Evolutionary conservation across 2,329 filamentous ascomycete genomes (phyloP).

Genomic region (Aspergillus niger): DNA sequence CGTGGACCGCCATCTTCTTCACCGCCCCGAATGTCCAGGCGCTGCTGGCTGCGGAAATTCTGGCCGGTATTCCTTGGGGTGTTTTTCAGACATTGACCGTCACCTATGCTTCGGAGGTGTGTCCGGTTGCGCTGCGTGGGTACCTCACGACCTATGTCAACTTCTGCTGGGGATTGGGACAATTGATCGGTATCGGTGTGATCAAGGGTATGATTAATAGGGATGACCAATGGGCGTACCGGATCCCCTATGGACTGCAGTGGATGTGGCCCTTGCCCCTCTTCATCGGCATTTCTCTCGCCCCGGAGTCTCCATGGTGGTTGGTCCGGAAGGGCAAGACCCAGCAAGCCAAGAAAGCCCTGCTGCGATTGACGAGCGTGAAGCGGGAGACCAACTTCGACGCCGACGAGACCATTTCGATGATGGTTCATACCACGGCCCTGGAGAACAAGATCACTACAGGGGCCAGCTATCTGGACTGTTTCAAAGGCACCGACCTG

Average conservation of each 20-base stretch:
- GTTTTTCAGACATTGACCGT: constrained; percentile 54
- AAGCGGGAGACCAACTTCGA: constrained; percentile 68
- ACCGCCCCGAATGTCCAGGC: constrained; percentile 51
- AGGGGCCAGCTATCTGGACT: constrained; percentile 76
- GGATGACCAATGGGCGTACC: constrained; percentile 53
- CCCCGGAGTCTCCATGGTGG: constrained; percentile 57
- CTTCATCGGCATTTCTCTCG: constrained; percentile 49
- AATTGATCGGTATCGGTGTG: constrained; percentile 54
- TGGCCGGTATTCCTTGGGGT: constrained; percentile 55
- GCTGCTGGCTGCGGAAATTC: constrained; percentile 53
- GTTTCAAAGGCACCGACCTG: constrained; percentile 76
- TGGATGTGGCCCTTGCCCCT: constrained; percentile 58
- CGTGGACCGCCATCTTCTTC: constrained; percentile 55
- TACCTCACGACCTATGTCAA: constrained; percentile 52
- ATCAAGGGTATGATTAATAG: constrained; percentile 52
- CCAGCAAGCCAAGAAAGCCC: constrained; percentile 49
- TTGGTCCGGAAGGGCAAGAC: constrained; percentile 50
- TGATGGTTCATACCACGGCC: constrained; percentile 89
- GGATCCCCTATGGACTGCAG: constrained; percentile 55
- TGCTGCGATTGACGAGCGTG: constrained; percentile 49
- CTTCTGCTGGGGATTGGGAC: constrained; percentile 52
- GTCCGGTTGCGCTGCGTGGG: constrained; percentile 47
- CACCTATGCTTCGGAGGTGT: constrained; percentile 52
- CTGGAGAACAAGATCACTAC: constrained; percentile 74
- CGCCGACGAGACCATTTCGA: constrained; percentile 79